A percentile compares a stretch with the other conserved stretches of the same genome.
Conservation (phyloP, 176 grass and related monocot genomes). For the Oryza australiensis region DNA sequence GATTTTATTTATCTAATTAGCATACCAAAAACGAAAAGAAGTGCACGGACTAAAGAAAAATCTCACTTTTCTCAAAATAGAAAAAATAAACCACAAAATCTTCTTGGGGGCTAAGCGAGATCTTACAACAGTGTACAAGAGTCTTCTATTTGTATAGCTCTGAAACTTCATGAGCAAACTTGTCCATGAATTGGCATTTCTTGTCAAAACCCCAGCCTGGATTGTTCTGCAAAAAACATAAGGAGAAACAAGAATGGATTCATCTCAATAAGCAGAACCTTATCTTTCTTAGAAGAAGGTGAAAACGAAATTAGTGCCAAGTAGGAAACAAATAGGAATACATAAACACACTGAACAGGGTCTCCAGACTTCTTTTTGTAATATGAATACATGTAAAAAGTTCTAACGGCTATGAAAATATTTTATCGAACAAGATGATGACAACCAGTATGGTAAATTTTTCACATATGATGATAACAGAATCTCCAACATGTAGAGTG, state of each 20-base stretch:
- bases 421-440: neutral
- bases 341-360: neutral
- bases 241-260: slow-evolving; percentile 4
- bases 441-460: neutral
- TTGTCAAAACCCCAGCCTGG: slow-evolving; percentile 79
- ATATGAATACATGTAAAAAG: neutral
- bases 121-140: slow-evolving; percentile 35
- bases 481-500: slow-evolving; percentile 12
- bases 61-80: slow-evolving; percentile 17
- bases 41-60: slow-evolving; percentile 14
- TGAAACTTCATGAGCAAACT: slow-evolving; percentile 73
- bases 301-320: neutral
- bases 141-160: slow-evolving; percentile 64
- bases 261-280: neutral
- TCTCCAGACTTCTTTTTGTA: neutral
- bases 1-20: slow-evolving; percentile 52
- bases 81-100: slow-evolving; percentile 12
- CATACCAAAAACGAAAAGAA: slow-evolving; percentile 24
- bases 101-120: slow-evolving; percentile 32
- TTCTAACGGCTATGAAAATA: neutral
- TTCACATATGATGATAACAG: neutral
- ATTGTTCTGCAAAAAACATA: slow-evolving; percentile 66
- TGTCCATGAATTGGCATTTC: slow-evolving; percentile 93
- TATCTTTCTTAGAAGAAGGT: neutral
- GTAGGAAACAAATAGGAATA: neutral